A percentile compares a stretch with the other conserved stretches of the same genome.
Evolutionary conservation across 2,329 filamentous ascomycete genomes (phyloP).

Genomic region (Fonsecaea pugnacius): DNA sequence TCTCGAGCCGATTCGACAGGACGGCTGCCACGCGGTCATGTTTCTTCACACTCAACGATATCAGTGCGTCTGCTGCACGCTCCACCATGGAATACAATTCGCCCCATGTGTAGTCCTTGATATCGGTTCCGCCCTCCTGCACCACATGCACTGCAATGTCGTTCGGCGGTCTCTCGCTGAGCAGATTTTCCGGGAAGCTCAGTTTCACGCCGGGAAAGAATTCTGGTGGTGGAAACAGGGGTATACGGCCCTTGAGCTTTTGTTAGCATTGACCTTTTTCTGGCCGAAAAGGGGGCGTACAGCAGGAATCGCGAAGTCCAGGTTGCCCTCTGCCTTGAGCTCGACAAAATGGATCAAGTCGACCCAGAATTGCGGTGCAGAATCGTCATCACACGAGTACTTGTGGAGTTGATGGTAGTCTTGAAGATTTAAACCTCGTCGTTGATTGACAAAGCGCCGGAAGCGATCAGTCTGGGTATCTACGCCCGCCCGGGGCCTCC

Average conservation of each 20-base stretch:
- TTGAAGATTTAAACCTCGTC: no score
- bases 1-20: slow-evolving; percentile 73
- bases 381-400: no score
- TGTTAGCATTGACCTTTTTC: no score
- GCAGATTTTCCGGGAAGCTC: slow-evolving; percentile 12
- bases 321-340: not conserved
- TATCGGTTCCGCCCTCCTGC: slow-evolving; percentile 41
- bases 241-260: not conserved
- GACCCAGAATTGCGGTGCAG: slow-evolving; percentile 9
- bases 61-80: slow-evolving; percentile 66
- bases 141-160: slow-evolving; percentile 72
- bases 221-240: not conserved
- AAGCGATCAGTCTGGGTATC: no score
- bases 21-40: slow-evolving; percentile 77
- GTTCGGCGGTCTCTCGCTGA: slow-evolving; percentile 50
- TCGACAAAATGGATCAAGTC: slow-evolving; percentile 8
- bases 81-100: slow-evolving; percentile 65
- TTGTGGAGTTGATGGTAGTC: no score
- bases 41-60: slow-evolving; percentile 64
- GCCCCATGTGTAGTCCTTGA: slow-evolving; percentile 64
- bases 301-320: no score
- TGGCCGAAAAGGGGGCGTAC: no score
- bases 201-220: slow-evolving; percentile 69
- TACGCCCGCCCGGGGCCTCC: no score
- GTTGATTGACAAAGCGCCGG: no score